Evolutionary conservation across 1,139 yeast species (phyloP).

Genomic region (Kluyveromyces sp.): DNA sequence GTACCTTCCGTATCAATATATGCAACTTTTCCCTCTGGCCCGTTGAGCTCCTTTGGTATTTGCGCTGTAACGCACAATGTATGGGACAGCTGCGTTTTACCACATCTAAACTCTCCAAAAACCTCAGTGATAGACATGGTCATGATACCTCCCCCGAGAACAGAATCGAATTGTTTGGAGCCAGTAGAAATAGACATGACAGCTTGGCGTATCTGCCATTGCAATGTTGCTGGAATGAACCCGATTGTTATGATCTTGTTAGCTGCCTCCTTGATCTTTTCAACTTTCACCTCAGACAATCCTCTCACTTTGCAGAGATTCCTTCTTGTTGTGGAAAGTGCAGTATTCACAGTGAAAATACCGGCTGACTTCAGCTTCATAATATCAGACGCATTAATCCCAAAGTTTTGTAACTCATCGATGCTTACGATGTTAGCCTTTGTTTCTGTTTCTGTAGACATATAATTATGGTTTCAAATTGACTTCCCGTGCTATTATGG

Average conservation of each 20-base stretch:
- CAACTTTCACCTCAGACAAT: slow-evolving; percentile 51
- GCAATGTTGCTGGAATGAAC: slow-evolving; percentile 48
- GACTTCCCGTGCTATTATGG: background rate
- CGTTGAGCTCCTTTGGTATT: slow-evolving; percentile 48
- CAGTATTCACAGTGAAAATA: slow-evolving; percentile 47
- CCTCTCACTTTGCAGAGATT: slow-evolving; percentile 49
- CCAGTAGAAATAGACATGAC: slow-evolving; percentile 49
- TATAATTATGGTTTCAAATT: background rate
- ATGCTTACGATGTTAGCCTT: slow-evolving; percentile 33
- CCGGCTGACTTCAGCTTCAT: slow-evolving; percentile 48
- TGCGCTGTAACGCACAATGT: slow-evolving; percentile 56
- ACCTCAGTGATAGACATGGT: slow-evolving; percentile 60
- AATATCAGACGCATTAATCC: slow-evolving; percentile 54
- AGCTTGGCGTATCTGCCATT: slow-evolving; percentile 42
- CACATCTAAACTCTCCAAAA: slow-evolving; percentile 57
- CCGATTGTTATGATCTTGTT: slow-evolving; percentile 44
- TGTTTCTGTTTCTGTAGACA: slow-evolving; percentile 15
- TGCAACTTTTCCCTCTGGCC: slow-evolving; percentile 58
- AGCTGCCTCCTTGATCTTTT: slow-evolving; percentile 57
- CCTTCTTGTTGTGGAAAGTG: slow-evolving; percentile 47
- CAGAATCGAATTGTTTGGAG: slow-evolving; percentile 45
- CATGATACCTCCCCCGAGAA: slow-evolving; percentile 53
- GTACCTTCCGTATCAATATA: slow-evolving; percentile 58
- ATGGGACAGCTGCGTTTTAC: slow-evolving; percentile 55
- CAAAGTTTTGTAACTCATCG: slow-evolving; percentile 50